phyloP scores from a whole-genome alignment of 768 basidiomycete species.

The Collybiopsis luxurians region DNA sequence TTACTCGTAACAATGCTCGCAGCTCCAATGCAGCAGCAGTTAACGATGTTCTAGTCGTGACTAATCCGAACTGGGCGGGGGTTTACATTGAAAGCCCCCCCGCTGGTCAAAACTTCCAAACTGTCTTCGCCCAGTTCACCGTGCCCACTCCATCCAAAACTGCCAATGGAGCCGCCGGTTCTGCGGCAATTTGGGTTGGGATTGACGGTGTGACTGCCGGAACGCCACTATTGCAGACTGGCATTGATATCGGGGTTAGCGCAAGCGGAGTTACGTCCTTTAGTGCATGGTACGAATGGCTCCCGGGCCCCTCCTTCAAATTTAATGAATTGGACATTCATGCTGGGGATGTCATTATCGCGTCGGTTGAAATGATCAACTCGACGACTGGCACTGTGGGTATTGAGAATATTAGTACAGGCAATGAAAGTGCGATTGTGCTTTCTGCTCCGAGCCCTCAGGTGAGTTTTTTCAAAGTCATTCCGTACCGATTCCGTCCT shows the following conservation, averaged over 20 bases:
- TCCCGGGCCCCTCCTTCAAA: neutral
- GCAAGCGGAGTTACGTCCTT: neutral
- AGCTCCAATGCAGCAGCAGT: neutral
- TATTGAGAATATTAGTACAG: neutral
- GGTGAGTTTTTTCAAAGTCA: neutral
- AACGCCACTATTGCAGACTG: neutral
- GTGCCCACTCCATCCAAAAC: neutral
- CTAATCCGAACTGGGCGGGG: neutral
- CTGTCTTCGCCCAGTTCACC: neutral
- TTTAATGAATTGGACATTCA: neutral
- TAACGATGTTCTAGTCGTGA: neutral
- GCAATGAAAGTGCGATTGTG: neutral
- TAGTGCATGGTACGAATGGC: neutral
- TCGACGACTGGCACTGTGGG: neutral
- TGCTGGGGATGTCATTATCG: neutral
- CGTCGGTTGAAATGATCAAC: neutral
- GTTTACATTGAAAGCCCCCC: neutral
- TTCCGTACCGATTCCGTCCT: neutral
- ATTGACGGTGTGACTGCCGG: neutral
- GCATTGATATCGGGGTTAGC: neutral
- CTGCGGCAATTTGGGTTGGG: neutral
- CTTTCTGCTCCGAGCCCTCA: neutral
- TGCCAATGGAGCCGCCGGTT: neutral
- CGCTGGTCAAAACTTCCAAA: neutral
- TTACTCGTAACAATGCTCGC: neutral